Percentiles rank a stretch among this genome's conserved stretches.
phyloP scores from a whole-genome alignment of 352 stramenopile genomes.

The Pythium pyrilobum region DNA sequence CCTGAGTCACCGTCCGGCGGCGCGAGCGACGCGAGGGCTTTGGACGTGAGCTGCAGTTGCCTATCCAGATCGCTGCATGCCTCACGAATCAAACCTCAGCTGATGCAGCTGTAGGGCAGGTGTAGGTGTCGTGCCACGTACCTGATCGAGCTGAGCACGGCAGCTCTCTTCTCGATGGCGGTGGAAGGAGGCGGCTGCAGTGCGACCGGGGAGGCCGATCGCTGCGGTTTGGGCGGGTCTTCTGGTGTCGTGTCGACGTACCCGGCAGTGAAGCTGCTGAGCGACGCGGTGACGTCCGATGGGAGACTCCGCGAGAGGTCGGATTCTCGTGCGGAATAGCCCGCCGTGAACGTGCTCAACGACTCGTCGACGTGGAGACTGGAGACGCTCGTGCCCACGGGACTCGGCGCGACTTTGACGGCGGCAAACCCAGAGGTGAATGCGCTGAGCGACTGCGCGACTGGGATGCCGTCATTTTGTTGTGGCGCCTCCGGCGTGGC shows the following conservation, averaged over 20 bases:
- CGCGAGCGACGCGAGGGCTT: slow-evolving; percentile 14
- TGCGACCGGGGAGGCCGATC: no score
- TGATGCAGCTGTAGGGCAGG: neutral
- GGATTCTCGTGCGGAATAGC: no score
- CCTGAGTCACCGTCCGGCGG: slow-evolving; percentile 3
- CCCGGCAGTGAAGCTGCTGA: slow-evolving; percentile 29
- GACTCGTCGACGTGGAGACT: slow-evolving; percentile 3
- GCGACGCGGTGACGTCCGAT: no score
- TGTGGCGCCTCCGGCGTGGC: neutral
- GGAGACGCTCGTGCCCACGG: neutral
- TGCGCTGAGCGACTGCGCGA: slow-evolving; percentile 8
- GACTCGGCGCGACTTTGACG: slow-evolving; percentile 1
- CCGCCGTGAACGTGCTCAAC: neutral
- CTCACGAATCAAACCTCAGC: neutral
- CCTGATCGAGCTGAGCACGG: slow-evolving; percentile 22
- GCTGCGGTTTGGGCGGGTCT: neutral
- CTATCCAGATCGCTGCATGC: slow-evolving; percentile 23
- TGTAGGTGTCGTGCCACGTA: neutral
- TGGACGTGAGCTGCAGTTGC: slow-evolving; percentile 18
- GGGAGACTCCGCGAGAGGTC: no score
- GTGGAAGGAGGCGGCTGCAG: neutral
- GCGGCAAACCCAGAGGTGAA: slow-evolving; percentile 15
- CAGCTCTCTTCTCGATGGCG: neutral
- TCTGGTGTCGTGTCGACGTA: slow-evolving; percentile 2
- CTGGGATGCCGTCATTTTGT: neutral